These are phyloP conservation scores for Euptelea pleiosperma DNA, from an alignment of 164 flowering plant species.

Conservation along the genomic window DNA sequence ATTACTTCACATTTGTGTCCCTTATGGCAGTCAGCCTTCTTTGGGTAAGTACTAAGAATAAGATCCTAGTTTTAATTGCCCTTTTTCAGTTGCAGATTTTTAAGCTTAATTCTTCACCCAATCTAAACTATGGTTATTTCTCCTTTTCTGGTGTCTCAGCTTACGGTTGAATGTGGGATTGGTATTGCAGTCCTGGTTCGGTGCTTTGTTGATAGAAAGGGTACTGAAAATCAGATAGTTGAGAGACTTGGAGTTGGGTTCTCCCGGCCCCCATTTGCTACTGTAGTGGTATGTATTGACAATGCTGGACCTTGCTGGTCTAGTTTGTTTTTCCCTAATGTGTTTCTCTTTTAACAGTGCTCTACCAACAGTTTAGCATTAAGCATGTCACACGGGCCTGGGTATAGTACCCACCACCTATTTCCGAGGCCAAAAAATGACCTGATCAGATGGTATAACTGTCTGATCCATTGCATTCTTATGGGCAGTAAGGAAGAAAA, in stretches of 20 bases:
- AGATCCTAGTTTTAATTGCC: background rate
- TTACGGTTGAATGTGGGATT: conserved; percentile 61
- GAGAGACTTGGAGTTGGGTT: conserved; percentile 81
- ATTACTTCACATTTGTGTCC: conserved; percentile 67
- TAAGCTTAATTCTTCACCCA: background rate
- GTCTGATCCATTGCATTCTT: too few species aligned
- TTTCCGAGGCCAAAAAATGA: too few species aligned
- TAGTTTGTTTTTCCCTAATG: conserved; percentile 8
- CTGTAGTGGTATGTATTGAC: conserved; percentile 63
- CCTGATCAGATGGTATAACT: too few species aligned
- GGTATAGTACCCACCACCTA: too few species aligned
- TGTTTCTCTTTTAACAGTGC: too few species aligned
- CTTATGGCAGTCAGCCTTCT: conserved; percentile 77
- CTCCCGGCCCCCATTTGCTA: conserved; percentile 69
- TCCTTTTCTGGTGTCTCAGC: conserved; percentile 36
- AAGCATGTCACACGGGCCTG: too few species aligned
- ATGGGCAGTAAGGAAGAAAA: too few species aligned
- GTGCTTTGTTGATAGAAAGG: conserved; percentile 61
- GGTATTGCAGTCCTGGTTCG: conserved; percentile 74
- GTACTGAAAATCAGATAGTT: conserved; percentile 49
- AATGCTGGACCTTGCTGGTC: conserved; percentile 8
- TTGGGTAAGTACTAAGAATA: conserved; percentile 50
- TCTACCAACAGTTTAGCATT: too few species aligned
- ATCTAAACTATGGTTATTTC: background rate
- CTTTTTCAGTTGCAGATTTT: background rate